These are phyloP conservation scores for Leucoagaricus sp. DNA, from an alignment of 1,284 basidiomycete species.

Conservation along the genomic window DNA sequence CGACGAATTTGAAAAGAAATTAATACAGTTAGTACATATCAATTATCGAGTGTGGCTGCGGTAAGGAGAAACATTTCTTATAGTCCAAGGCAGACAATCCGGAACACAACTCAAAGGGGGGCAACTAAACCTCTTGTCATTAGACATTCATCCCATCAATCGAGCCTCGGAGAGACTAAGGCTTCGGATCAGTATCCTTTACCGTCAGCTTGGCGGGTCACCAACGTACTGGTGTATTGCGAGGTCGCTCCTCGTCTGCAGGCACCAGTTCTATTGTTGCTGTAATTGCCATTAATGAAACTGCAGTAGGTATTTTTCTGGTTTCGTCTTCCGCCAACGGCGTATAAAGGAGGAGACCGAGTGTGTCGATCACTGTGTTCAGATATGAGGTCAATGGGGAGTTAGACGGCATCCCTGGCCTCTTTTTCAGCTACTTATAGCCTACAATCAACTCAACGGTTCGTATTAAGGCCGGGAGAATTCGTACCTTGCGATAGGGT, in stretches of 20 bases:
- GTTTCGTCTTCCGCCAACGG: conserved; percentile 31
- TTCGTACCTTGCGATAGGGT: too few relatives aligned
- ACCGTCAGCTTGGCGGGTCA: too few relatives aligned
- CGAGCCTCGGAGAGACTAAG: not conserved
- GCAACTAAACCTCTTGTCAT: not conserved
- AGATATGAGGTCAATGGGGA: conserved; percentile 1
- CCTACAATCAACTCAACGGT: too few relatives aligned
- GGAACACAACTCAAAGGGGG: too few relatives aligned
- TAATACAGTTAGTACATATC: too few relatives aligned
- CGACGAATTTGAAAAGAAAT: too few relatives aligned
- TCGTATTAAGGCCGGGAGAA: too few relatives aligned
- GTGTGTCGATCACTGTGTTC: conserved; percentile 16
- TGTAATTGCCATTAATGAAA: conserved; percentile 14
- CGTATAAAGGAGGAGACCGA: conserved; percentile 34
- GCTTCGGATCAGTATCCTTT: too few relatives aligned
- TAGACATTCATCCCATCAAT: not conserved
- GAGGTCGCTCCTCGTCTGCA: not conserved
- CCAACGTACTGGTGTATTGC: not conserved
- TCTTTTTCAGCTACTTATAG: not conserved
- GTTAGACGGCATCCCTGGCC: not conserved
- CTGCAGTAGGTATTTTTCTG: conserved; percentile 7
- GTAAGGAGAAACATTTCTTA: too few relatives aligned
- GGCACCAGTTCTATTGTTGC: not conserved
- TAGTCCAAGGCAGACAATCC: too few relatives aligned
- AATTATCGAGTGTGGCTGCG: too few relatives aligned